A percentile compares a stretch with the other conserved stretches of the same genome.
phyloP scores from a whole-genome alignment of 2,329 filamentous ascomycete species.

The Fonsecaea pedrosoi region DNA sequence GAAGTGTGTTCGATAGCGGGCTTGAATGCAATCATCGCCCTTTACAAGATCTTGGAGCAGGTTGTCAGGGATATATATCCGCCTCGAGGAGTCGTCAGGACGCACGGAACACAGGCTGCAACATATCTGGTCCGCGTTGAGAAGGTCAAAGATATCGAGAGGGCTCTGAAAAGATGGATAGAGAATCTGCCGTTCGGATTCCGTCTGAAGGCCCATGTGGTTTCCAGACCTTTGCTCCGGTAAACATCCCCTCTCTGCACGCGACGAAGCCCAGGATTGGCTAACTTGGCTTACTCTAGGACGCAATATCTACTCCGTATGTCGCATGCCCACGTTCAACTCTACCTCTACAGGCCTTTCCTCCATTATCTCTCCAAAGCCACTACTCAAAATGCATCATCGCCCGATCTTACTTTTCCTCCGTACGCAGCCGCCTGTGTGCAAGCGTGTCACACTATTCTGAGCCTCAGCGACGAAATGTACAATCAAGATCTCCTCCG shows the following conservation, averaged over 20 bases:
- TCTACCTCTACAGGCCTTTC: conserved; percentile 21
- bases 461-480: conserved; percentile 6
- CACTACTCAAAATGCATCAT: background rate
- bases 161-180: conserved; percentile 11
- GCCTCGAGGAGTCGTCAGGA: conserved; percentile 15
- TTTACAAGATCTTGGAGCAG: conserved; percentile 16
- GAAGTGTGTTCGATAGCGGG: conserved; percentile 13
- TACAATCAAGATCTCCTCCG: conserved; percentile 5
- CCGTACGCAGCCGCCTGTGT: conserved; percentile 12
- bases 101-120: conserved; percentile 1
- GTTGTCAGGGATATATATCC: conserved; percentile 17
- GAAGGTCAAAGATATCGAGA: conserved; percentile 14
- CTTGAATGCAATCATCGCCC: conserved; percentile 11
- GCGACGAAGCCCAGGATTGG: background rate
- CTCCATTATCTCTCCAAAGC: conserved; percentile 15
- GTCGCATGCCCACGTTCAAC: conserved; percentile 18
- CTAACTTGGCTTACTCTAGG: background rate
- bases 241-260: background rate
- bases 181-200: conserved; percentile 14
- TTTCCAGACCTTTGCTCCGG: conserved; percentile 10
- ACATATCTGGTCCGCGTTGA: conserved; percentile 15
- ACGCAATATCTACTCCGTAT: conserved; percentile 17
- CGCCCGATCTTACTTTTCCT: background rate
- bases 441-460: conserved; percentile 16
- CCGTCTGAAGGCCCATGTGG: background rate